Evolutionary conservation across 1,284 basidiomycete genomes (phyloP).

Genomic region (Mycosarcoma mackinlayi): DNA sequence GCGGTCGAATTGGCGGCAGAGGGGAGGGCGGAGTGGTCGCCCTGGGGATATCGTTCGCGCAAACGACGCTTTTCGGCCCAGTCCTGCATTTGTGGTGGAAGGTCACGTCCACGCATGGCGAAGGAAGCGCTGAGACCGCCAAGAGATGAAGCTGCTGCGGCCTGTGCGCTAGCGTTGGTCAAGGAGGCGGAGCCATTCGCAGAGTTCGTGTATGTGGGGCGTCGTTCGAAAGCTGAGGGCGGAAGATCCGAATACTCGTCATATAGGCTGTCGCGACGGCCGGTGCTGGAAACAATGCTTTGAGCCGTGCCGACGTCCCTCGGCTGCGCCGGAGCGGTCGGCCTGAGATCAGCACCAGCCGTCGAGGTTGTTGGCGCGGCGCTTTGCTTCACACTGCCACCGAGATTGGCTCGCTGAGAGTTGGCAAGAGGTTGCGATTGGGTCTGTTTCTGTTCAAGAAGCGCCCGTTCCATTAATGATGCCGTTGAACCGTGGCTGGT

Average conservation of each 20-base stretch:
- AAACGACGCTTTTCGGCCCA: slow-evolving; percentile 60
- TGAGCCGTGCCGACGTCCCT: slow-evolving; percentile 9
- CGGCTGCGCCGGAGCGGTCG: background rate
- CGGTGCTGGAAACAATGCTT: slow-evolving; percentile 7
- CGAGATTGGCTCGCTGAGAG: slow-evolving; percentile 6
- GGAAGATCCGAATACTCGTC: slow-evolving; percentile 47
- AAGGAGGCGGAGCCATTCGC: slow-evolving; percentile 3
- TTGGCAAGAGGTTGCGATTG: background rate
- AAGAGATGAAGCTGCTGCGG: slow-evolving; percentile 36
- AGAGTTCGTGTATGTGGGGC: slow-evolving; percentile 28
- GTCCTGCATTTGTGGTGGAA: slow-evolving; percentile 54
- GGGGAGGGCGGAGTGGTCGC: slow-evolving; percentile 58
- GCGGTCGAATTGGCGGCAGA: slow-evolving; percentile 55
- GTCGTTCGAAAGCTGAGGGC: slow-evolving; percentile 46
- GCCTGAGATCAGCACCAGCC: background rate
- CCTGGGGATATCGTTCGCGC: slow-evolving; percentile 59
- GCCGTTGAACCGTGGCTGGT: slow-evolving; percentile 16
- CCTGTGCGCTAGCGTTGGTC: slow-evolving; percentile 13
- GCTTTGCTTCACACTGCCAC: background rate
- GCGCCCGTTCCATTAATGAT: slow-evolving; percentile 25
- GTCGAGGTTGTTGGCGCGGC: background rate
- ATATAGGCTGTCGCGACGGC: slow-evolving; percentile 27
- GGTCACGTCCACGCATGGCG: slow-evolving; percentile 59
- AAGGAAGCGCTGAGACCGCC: slow-evolving; percentile 57
- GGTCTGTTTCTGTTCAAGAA: slow-evolving; percentile 25